Conservation (phyloP, 331 rosid species). For the Cydonia oblonga region DNA sequence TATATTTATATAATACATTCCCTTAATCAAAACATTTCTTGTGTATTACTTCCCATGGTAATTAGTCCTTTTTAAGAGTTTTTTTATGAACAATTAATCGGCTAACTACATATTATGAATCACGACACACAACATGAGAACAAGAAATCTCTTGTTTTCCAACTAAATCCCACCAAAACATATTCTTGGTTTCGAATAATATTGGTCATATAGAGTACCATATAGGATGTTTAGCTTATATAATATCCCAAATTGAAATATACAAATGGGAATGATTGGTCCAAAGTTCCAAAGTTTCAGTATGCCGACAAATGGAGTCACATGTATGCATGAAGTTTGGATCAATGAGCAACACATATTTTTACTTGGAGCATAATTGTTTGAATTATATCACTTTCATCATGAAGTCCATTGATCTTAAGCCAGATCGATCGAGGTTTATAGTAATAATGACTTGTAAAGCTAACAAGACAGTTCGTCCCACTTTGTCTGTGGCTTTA, state of each 20-base stretch:
- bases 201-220: not conserved
- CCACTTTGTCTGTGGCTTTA: not conserved
- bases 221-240: not conserved
- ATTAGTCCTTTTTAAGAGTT: not conserved
- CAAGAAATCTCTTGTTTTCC: conserved; percentile 1
- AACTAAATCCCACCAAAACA: not conserved
- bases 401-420: too few species aligned
- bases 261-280: not conserved
- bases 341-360: not conserved
- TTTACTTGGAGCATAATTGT: not conserved
- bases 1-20: not conserved
- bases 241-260: conserved; percentile 14
- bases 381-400: not conserved
- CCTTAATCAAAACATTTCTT: conserved; percentile 1
- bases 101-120: not conserved
- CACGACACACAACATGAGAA: conserved; percentile 4
- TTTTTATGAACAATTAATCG: not conserved
- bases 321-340: conserved; percentile 11
- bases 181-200: not conserved
- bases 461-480: not conserved
- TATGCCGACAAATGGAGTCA: conserved; percentile 15
- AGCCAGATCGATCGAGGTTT: not conserved
- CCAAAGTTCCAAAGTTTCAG: conserved; percentile 9
- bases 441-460: not conserved
- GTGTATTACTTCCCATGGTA: not conserved